Base-by-base conservation (phyloP, 805 yeast species). In the Cyberlindnera amylophila region DNA sequence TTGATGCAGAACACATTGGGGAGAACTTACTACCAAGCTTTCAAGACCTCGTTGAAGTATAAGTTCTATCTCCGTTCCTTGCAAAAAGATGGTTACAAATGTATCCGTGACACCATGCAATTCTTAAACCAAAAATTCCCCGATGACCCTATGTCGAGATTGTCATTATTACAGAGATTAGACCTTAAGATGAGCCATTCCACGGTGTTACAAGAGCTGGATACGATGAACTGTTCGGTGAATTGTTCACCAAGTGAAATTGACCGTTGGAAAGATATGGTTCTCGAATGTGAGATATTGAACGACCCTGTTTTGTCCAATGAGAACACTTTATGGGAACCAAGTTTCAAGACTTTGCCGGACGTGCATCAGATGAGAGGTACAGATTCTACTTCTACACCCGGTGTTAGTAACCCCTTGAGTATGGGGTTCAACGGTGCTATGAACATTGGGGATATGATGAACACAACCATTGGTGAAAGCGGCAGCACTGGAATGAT, bases 1-100 rank as follows among this genome's bases (percentile, higher is more conserved):
- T 15, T 58, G 24, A 44, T 50, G 42, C 59, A 53, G 24, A 47
- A 51, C 15, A 43, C 50, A n/a, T 36, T 58, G 38, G 61, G 57
- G 1, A 36, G 44, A 1, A 36, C 33, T 3, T 53, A 56, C 30
- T 56, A 58, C 29, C 53, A 51, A 33, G 55, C 52, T 3, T 55
- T 58, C 39, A 58, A 58, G 39, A 30, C 52, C 2, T 49, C 61
- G 1, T 38, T 55, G 19, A 52, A 40, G 37, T 39, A 50, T 32
- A 58, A 56, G 39, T 54, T 53, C 37, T 46, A 38, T 31, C 32
- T 58, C 2, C 47, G 60, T 35, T 50, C 53, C 23, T 29, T 58
- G 10, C 35, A 46, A 13, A 52, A 47, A 19, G 58, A 55, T 14
- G 59, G 58, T 1, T 55, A 45, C 34, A 58, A 50, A 38, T 53